A percentile compares a stretch with the other conserved stretches of the same genome.
phyloP scores from a whole-genome alignment of 305 asterid genomes.

The Plantago rigida region DNA sequence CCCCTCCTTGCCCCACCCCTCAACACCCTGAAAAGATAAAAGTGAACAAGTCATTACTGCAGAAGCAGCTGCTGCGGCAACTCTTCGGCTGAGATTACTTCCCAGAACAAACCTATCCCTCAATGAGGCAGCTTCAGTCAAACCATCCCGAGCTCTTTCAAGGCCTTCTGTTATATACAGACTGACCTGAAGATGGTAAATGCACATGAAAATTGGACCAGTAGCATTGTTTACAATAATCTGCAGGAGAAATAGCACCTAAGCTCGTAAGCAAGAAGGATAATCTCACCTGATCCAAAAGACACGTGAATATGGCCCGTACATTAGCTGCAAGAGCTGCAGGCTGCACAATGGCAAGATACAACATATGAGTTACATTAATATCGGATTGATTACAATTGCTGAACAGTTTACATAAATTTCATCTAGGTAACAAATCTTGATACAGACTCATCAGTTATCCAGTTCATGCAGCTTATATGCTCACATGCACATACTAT shows the following conservation, averaged over 20 bases:
- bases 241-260: conserved; percentile 24
- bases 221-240: conserved; percentile 11
- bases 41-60: conserved; percentile 50
- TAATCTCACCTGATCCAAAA: conserved; percentile 72
- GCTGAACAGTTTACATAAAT: conserved; percentile 3
- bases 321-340: conserved; percentile 72
- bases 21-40: conserved; percentile 3
- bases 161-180: conserved; percentile 85
- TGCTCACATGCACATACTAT: too few relatives aligned
- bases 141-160: conserved; percentile 86
- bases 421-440: not conserved
- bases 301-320: conserved; percentile 83
- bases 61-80: conserved; percentile 95
- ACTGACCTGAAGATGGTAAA: conserved; percentile 55
- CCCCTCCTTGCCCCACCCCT: not conserved
- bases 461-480: not conserved
- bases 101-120: conserved; percentile 88
- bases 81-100: conserved; percentile 74
- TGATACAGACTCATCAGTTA: not conserved
- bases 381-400: not conserved
- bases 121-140: conserved; percentile 82
- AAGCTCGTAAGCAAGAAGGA: conserved; percentile 23
- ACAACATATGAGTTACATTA: conserved; percentile 14
- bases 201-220: conserved; percentile 5
- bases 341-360: conserved; percentile 50